Percentiles rank a stretch among this genome's conserved stretches.
Evolutionary conservation across 2,329 filamentous ascomycete species (phyloP).

Genomic region (Cladosporium sp.): DNA sequence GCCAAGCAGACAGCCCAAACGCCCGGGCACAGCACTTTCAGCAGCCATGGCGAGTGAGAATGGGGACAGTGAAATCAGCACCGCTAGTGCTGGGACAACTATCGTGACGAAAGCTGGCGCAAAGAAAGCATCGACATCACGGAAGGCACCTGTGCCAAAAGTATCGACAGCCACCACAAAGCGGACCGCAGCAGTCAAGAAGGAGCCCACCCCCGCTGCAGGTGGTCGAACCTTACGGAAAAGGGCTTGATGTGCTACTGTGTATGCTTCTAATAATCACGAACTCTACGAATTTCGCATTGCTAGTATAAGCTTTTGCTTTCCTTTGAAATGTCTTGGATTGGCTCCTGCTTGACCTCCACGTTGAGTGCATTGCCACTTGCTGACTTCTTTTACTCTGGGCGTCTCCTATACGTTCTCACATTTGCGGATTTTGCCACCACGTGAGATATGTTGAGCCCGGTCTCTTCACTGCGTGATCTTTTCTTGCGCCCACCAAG

Average conservation of each 20-base stretch:
- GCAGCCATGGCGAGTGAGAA: constrained; percentile 25
- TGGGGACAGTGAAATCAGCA: constrained; percentile 52
- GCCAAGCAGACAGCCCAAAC: constrained; percentile 54
- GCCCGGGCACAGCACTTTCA: constrained; percentile 35
- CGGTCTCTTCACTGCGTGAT: too few species aligned
- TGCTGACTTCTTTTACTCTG: background rate
- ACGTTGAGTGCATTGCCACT: background rate
- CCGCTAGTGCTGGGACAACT: constrained; percentile 55
- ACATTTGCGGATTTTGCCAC: too few species aligned
- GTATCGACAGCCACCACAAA: constrained; percentile 40
- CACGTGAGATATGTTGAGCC: too few species aligned
- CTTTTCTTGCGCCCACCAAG: too few species aligned
- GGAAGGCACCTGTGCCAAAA: constrained; percentile 39
- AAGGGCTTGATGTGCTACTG: constrained; percentile 19
- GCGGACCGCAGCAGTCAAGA: constrained; percentile 18
- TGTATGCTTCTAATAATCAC: background rate
- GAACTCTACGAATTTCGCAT: background rate
- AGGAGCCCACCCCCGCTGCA: constrained; percentile 16
- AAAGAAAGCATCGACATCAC: constrained; percentile 38
- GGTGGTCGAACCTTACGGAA: constrained; percentile 27
- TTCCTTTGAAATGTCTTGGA: background rate
- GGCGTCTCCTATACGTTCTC: background rate
- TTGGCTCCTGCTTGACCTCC: background rate
- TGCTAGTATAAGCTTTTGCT: background rate
- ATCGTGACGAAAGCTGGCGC: constrained; percentile 46